phyloP scores from a whole-genome alignment of 2,329 filamentous ascomycete species.

The Alternaria consortialis region DNA sequence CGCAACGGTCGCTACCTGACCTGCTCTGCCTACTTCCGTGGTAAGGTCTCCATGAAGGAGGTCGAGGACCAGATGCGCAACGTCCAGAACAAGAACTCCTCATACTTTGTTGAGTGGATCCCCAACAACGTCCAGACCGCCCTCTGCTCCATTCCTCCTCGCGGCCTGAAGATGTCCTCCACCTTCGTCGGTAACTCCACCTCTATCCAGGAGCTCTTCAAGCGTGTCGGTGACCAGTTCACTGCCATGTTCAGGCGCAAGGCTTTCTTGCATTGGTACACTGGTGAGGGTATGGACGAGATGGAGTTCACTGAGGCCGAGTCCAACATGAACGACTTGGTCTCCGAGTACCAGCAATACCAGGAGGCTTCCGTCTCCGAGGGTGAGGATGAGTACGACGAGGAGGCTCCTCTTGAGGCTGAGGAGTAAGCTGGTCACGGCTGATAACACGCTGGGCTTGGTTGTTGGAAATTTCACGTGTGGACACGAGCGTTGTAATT shows the following conservation, averaged over 20 bases:
- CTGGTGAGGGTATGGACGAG: conserved; percentile 99
- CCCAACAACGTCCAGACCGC: conserved; percentile 99
- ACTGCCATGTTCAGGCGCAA: conserved; percentile 99
- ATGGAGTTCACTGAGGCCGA: conserved; percentile 99
- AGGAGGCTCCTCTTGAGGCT: conserved; percentile 77
- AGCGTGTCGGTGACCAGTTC: conserved; percentile 99
- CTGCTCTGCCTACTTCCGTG: conserved; percentile 99
- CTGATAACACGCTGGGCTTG: conserved; percentile 29
- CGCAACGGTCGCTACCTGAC: conserved; percentile 99
- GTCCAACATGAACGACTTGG: conserved; percentile 99
- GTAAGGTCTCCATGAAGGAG: conserved; percentile 99
- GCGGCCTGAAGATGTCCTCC: conserved; percentile 98
- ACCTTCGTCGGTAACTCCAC: conserved; percentile 99
- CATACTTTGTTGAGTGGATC: conserved; percentile 99
- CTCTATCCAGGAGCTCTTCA: conserved; percentile 99
- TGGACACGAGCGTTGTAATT: conserved; percentile 26
- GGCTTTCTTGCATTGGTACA: conserved; percentile 99
- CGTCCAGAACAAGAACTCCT: conserved; percentile 99
- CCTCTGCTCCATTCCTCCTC: conserved; percentile 97
- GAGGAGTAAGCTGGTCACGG: conserved; percentile 64
- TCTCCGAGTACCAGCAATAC: conserved; percentile 99
- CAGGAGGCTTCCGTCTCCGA: conserved; percentile 98
- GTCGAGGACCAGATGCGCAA: conserved; percentile 99
- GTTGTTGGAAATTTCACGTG: conserved; percentile 25
- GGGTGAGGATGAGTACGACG: conserved; percentile 94